A percentile compares a stretch with the other conserved stretches of the same genome.
These are phyloP conservation scores for Stevia rebaudiana DNA, from an alignment of 140 eudicot species.

Conservation along the genomic window DNA sequence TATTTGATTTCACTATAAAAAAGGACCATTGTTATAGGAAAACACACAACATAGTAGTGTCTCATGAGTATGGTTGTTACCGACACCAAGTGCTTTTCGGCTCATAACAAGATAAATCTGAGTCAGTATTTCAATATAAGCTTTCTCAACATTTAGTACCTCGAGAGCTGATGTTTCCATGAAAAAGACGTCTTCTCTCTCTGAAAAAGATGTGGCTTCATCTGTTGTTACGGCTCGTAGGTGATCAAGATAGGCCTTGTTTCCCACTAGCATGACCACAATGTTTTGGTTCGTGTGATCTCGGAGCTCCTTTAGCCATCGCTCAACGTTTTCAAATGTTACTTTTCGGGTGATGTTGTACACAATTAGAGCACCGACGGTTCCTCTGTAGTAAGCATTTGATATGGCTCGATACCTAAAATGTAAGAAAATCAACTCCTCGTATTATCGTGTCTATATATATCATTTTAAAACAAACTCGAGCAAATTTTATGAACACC, in stretches of 20 bases:
- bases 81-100: not conserved
- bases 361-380: slow-evolving; percentile 3
- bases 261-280: slow-evolving; percentile 12
- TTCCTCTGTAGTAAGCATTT: slow-evolving; percentile 3
- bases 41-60: too few relatives aligned
- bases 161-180: slow-evolving; percentile 15
- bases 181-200: not conserved
- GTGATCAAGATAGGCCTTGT: slow-evolving; percentile 7
- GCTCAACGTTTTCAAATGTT: slow-evolving; percentile 10
- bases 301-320: slow-evolving; percentile 9
- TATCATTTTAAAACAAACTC: not conserved
- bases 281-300: slow-evolving; percentile 7
- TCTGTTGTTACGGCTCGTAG: not conserved
- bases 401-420: slow-evolving; percentile 6
- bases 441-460: too few relatives aligned
- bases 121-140: slow-evolving; percentile 2
- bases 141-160: not conserved
- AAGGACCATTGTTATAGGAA: too few relatives aligned
- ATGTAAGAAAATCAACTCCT: not conserved
- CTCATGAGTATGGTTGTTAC: not conserved
- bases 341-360: slow-evolving; percentile 8
- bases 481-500: too few relatives aligned
- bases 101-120: slow-evolving; percentile 1
- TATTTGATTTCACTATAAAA: too few relatives aligned
- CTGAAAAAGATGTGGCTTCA: slow-evolving; percentile 1